Percentiles rank a stretch among this genome's conserved stretches.
Evolutionary conservation across 768 basidiomycete genomes (phyloP).

Genomic region (Gelatoporia subvermispora): DNA sequence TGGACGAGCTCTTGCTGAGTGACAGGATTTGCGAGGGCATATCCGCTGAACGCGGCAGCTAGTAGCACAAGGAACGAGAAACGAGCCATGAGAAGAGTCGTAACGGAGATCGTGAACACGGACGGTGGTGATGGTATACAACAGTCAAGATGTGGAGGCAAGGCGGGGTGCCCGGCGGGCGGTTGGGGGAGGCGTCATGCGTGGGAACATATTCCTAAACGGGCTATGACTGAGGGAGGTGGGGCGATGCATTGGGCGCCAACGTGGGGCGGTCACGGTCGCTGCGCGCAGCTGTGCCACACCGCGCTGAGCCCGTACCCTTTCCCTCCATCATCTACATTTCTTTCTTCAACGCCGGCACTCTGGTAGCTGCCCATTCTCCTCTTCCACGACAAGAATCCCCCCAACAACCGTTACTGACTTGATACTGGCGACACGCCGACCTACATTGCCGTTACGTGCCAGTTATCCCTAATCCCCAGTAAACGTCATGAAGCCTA

Average conservation of each 20-base stretch:
- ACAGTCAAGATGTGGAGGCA: constrained; percentile 3
- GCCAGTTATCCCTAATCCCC: constrained; percentile 3
- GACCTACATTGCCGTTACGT: no score
- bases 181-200: not conserved
- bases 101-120: constrained; percentile 9
- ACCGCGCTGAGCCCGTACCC: not conserved
- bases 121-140: not conserved
- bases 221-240: constrained; percentile 5
- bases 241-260: constrained; percentile 1
- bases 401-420: no score
- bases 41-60: constrained; percentile 20
- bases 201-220: constrained; percentile 1
- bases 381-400: constrained; percentile 6
- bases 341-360: constrained; percentile 2
- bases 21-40: constrained; percentile 18
- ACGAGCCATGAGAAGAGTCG: constrained; percentile 18
- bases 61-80: constrained; percentile 20
- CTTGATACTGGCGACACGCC: no score
- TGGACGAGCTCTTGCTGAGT: constrained; percentile 28
- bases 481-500: constrained; percentile 51
- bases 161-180: not conserved
- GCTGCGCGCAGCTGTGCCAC: not conserved
- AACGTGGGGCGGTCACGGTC: not conserved
- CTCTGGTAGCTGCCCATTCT: not conserved
- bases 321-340: constrained; percentile 1